phyloP scores from a whole-genome alignment of 2,329 filamentous ascomycete genomes.

The Scolecobasidium constrictum region DNA sequence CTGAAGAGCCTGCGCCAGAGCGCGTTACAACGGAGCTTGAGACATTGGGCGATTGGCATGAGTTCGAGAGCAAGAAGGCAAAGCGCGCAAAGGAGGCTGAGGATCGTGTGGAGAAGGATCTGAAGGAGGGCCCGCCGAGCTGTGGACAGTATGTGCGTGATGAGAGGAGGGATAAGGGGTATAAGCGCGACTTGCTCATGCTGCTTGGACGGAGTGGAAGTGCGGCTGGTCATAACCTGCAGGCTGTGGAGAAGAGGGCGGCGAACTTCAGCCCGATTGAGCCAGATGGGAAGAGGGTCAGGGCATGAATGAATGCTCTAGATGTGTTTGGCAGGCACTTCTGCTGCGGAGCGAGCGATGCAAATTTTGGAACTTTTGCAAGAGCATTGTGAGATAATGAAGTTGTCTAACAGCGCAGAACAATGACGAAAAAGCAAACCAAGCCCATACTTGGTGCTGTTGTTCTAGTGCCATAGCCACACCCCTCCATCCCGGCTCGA shows the following conservation, averaged over 20 bases:
- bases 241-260: slow-evolving; percentile 6
- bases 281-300: slow-evolving; percentile 6
- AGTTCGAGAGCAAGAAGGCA: slow-evolving; percentile 83
- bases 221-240: no score
- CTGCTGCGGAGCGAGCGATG: no score
- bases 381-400: no score
- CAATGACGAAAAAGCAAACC: no score
- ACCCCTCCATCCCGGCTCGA: no score
- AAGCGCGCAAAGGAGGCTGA: slow-evolving; percentile 4
- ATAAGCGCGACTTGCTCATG: slow-evolving; percentile 1
- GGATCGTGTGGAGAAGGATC: slow-evolving; percentile 4
- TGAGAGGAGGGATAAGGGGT: slow-evolving; percentile 5
- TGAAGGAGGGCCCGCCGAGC: slow-evolving; percentile 6
- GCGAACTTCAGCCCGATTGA: slow-evolving; percentile 5
- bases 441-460: no score
- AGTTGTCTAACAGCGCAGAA: no score
- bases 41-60: slow-evolving; percentile 90
- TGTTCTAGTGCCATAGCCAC: no score
- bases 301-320: no score
- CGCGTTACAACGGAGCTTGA: slow-evolving; percentile 75
- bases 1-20: slow-evolving; percentile 60
- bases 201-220: no score
- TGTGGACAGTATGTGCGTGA: slow-evolving; percentile 6
- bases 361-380: no score
- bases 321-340: no score